phyloP scores from a whole-genome alignment of 768 basidiomycete genomes.

The Russula griseocarnosa region DNA sequence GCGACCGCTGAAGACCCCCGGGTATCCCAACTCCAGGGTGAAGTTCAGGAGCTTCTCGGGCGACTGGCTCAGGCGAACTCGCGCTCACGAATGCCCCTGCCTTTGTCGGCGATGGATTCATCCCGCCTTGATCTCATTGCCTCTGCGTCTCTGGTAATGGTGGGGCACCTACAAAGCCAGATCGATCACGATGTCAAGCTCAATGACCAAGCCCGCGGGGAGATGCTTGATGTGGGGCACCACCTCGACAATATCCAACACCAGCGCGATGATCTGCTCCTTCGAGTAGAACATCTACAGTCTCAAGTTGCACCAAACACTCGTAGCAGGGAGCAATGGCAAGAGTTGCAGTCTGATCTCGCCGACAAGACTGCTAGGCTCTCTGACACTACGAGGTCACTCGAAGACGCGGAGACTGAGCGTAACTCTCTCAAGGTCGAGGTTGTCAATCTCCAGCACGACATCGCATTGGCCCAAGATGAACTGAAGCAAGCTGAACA shows the following conservation, averaged over 20 bases:
- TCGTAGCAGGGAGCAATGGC: constrained; percentile 13
- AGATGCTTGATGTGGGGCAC: constrained; percentile 11
- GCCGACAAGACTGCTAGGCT: constrained; percentile 46
- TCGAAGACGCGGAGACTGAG: constrained; percentile 59
- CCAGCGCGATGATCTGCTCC: constrained; percentile 21
- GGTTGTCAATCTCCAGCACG: constrained; percentile 56
- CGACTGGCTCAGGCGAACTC: constrained; percentile 18
- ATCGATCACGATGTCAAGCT: constrained; percentile 11
- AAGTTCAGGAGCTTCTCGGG: constrained; percentile 21
- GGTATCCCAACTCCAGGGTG: constrained; percentile 25
- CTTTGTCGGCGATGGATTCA: constrained; percentile 1
- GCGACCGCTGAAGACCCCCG: constrained; percentile 13
- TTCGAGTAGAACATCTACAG: constrained; percentile 16
- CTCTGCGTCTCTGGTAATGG: constrained; percentile 24
- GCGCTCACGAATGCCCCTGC: constrained; percentile 23
- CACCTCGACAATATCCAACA: constrained; percentile 3
- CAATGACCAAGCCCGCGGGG: background rate
- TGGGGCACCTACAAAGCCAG: constrained; percentile 29
- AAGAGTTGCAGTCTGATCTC: constrained; percentile 32
- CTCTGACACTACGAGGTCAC: constrained; percentile 41
- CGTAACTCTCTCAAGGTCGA: constrained; percentile 64
- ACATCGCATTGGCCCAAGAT: constrained; percentile 49
- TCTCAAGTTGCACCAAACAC: constrained; percentile 19
- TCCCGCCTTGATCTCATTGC: constrained; percentile 15
- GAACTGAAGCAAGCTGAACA: constrained; percentile 55